Evolutionary conservation across 208 protist species (phyloP).

Genomic region (Novymonas esmeraldas): DNA sequence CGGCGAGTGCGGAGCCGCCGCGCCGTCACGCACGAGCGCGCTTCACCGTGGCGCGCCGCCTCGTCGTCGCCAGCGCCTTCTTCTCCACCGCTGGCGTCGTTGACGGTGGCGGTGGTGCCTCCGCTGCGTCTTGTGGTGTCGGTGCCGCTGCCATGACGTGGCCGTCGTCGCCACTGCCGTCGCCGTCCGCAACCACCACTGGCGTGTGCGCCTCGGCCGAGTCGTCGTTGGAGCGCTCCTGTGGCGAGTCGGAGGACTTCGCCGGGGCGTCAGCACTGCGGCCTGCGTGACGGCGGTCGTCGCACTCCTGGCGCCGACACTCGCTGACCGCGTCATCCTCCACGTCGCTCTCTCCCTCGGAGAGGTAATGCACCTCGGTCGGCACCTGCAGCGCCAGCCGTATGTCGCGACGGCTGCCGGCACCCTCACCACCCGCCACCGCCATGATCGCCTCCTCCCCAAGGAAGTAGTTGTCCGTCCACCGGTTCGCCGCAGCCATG

Average conservation of each 20-base stretch:
- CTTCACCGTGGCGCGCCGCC: constrained; percentile 4
- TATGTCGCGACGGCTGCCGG: constrained; percentile 41
- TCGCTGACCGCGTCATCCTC: constrained; percentile 3
- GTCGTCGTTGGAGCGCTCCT: too few relatives aligned
- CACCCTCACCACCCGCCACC: constrained; percentile 15
- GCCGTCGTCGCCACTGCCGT: constrained; percentile 1
- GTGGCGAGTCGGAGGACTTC: background rate
- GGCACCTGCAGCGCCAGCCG: constrained; percentile 52
- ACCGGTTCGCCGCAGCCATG: constrained; percentile 70
- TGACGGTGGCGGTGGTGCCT: background rate
- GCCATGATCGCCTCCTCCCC: constrained; percentile 56
- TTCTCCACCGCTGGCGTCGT: background rate
- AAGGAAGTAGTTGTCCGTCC: constrained; percentile 84
- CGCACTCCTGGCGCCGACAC: background rate
- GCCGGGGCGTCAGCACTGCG: background rate
- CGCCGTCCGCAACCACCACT: background rate
- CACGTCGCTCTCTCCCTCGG: constrained; percentile 11
- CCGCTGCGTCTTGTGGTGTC: too few relatives aligned
- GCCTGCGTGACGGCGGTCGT: too few relatives aligned
- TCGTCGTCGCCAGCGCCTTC: background rate
- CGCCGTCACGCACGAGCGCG: constrained; percentile 15
- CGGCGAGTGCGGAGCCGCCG: too few relatives aligned
- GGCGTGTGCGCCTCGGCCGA: too few relatives aligned
- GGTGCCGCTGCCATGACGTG: too few relatives aligned
- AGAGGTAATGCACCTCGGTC: constrained; percentile 53